These are phyloP conservation scores for Termitomyces sp. DNA, from an alignment of 1,284 basidiomycete species.

Conservation along the genomic window DNA sequence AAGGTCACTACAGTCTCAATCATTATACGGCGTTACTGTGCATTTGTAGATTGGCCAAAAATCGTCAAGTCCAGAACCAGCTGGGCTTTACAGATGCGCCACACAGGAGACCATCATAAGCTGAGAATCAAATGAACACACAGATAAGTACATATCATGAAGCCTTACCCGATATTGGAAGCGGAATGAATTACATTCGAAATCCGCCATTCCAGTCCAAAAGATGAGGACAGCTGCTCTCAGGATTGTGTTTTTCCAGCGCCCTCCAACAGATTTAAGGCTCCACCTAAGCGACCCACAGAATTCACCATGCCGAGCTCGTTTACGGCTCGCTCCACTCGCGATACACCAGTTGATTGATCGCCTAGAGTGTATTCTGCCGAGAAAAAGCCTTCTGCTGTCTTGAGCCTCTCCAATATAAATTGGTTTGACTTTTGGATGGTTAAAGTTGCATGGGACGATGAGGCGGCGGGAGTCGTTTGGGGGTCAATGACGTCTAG, in stretches of 20 bases:
- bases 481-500: conserved; percentile 27
- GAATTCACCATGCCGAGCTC: conserved; percentile 26
- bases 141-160: background rate
- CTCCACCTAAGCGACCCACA: conserved; percentile 41
- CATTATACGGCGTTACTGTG: background rate
- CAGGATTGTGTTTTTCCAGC: conserved; percentile 12
- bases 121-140: background rate
- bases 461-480: conserved; percentile 1
- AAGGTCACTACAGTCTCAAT: background rate
- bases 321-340: conserved; percentile 44
- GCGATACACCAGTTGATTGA: conserved; percentile 39
- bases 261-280: conserved; percentile 26
- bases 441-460: conserved; percentile 21
- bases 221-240: background rate
- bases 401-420: conserved; percentile 48
- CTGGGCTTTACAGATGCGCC: background rate
- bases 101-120: background rate
- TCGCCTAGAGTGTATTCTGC: conserved; percentile 32
- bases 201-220: background rate
- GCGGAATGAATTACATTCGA: background rate
- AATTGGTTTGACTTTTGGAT: conserved; percentile 39
- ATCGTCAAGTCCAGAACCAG: too few species aligned
- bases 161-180: background rate
- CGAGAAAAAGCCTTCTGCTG: conserved; percentile 42
- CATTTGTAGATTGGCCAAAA: background rate